A percentile compares a stretch with the other conserved stretches of the same genome.
These are phyloP conservation scores for Sugiyamaella japonica DNA, from an alignment of 1,139 yeast genomes.

Conservation along the genomic window DNA sequence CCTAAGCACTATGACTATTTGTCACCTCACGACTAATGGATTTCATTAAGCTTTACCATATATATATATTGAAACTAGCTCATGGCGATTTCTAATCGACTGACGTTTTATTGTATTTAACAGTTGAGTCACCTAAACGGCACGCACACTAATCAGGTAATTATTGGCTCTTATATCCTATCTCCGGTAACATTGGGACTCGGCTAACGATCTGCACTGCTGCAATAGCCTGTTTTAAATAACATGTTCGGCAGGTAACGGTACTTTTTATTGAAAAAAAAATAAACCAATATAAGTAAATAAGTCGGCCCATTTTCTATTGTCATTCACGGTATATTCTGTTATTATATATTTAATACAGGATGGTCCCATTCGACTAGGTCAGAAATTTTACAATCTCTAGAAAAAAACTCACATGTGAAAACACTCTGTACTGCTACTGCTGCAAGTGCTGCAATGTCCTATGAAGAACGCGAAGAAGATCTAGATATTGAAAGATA, in stretches of 20 bases:
- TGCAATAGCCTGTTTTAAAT: neutral
- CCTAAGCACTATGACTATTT: neutral
- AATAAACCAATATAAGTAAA: too few relatives aligned
- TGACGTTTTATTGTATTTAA: neutral
- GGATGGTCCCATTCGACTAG: neutral
- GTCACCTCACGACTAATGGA: too few relatives aligned
- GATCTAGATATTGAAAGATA: neutral
- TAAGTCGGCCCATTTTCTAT: neutral
- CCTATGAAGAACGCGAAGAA: slow-evolving; percentile 2
- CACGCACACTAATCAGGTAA: neutral
- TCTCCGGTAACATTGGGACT: neutral
- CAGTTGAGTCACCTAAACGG: neutral
- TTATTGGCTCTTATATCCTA: neutral
- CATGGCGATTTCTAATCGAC: neutral
- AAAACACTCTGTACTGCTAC: neutral
- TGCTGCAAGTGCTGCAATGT: neutral
- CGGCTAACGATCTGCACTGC: neutral
- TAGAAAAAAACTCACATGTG: neutral
- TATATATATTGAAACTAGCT: neutral
- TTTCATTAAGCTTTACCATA: too few relatives aligned
- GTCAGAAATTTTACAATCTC: too few relatives aligned
- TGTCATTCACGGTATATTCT: neutral
- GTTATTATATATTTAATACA: neutral
- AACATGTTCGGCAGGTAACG: neutral
- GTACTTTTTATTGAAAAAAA: neutral